These are phyloP conservation scores for Elymus sibiricus DNA, from an alignment of 176 grass and related monocot genomes.

Conservation along the genomic window DNA sequence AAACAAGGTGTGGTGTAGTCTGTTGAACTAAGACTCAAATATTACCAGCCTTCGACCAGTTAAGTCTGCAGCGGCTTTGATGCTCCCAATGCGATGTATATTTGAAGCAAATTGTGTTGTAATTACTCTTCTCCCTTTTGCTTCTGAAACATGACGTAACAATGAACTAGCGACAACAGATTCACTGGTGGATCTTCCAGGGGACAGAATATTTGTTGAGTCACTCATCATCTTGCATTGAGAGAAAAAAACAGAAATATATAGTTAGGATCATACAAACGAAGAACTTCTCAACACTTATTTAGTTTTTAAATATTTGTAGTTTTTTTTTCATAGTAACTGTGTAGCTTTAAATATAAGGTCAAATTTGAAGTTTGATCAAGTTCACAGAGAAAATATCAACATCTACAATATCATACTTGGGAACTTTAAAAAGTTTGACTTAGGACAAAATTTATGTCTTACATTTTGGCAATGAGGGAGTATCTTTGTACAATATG, in stretches of 20 bases:
- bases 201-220: slow-evolving; percentile 96
- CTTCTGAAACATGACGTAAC: slow-evolving; percentile 76
- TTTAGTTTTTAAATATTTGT: neutral
- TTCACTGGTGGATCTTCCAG: slow-evolving; percentile 96
- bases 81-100: slow-evolving; percentile 96
- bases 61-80: slow-evolving; percentile 96
- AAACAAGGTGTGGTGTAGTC: neutral
- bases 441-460: neutral
- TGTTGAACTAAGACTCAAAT: slow-evolving; percentile 20
- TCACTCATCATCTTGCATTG: slow-evolving; percentile 98
- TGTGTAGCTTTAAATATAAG: neutral
- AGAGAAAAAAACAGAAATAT: slow-evolving; percentile 3
- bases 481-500: neutral
- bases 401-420: neutral
- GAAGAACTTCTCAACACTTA: slow-evolving; percentile 4
- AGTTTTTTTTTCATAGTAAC: neutral
- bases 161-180: slow-evolving; percentile 85
- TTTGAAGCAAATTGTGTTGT: slow-evolving; percentile 99
- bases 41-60: slow-evolving; percentile 89
- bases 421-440: neutral
- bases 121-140: slow-evolving; percentile 91
- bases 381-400: neutral
- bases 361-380: neutral
- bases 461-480: neutral
- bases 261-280: slow-evolving; percentile 18